Evolutionary conservation across 495 filamentous ascomycete species (phyloP).

Genomic region (Niebla homalea): DNA sequence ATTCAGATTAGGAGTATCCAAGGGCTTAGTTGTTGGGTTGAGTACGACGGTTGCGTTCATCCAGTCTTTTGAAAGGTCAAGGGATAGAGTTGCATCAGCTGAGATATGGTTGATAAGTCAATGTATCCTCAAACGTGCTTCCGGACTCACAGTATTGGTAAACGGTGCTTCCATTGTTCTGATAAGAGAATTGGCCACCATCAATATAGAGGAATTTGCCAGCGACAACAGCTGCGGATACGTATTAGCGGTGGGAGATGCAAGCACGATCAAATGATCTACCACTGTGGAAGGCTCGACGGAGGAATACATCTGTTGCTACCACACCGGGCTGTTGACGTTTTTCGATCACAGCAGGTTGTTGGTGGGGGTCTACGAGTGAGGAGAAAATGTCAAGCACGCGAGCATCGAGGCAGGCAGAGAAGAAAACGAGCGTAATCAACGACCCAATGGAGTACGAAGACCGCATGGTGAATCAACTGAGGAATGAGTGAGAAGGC

Average conservation of each 20-base stretch:
- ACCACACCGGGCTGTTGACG: conserved; percentile 8
- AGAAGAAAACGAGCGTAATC: neutral
- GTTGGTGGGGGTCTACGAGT: neutral
- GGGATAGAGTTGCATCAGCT: conserved; percentile 8
- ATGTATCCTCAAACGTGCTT: neutral
- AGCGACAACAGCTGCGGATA: conserved; percentile 2
- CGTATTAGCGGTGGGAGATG: neutral
- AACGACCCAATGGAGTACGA: neutral
- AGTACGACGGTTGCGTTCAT: conserved; percentile 7
- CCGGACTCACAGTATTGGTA: conserved; percentile 2
- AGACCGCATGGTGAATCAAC: neutral
- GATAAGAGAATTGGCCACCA: conserved; percentile 10
- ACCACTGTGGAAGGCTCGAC: conserved; percentile 15
- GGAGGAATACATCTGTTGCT: conserved; percentile 6
- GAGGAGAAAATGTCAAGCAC: neutral
- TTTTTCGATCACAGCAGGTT: neutral
- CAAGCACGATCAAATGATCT: neutral
- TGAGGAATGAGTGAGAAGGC: neutral
- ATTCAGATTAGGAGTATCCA: conserved; percentile 1
- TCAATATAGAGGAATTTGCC: conserved; percentile 13
- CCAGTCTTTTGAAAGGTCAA: conserved; percentile 15
- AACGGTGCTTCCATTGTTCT: neutral
- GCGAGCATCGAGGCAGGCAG: neutral
- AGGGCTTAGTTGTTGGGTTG: conserved; percentile 7
- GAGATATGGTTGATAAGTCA: neutral